Conservation (phyloP, 2,329 filamentous ascomycete genomes). For the Penicillium occitanis region DNA sequence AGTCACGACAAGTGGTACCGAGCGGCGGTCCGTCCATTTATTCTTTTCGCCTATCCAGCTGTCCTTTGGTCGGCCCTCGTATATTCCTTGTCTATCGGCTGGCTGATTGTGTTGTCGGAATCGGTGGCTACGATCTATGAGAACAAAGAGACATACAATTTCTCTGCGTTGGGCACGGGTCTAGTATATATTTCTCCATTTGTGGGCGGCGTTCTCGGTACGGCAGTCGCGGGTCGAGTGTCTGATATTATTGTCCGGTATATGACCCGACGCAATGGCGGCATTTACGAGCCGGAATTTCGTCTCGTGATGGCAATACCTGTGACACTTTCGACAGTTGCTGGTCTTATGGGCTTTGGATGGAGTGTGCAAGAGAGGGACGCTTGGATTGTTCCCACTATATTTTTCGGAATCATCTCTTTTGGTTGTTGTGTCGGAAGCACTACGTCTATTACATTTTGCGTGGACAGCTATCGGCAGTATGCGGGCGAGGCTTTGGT, state of each 20-base stretch:
- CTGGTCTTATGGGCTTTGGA: conserved; percentile 94
- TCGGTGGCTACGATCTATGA: conserved; percentile 79
- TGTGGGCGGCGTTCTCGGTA: conserved; percentile 83
- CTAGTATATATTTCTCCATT: conserved; percentile 90
- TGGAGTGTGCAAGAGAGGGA: conserved; percentile 78
- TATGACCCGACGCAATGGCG: conserved; percentile 84
- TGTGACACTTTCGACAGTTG: conserved; percentile 71
- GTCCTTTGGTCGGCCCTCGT: conserved; percentile 85
- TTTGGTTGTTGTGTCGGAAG: conserved; percentile 90
- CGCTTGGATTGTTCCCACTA: conserved; percentile 84
- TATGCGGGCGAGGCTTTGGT: conserved; percentile 94
- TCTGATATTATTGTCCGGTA: conserved; percentile 80
- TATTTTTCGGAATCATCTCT: conserved; percentile 89
- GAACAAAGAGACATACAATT: conserved; percentile 69
- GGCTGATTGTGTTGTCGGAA: conserved; percentile 93
- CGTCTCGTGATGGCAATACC: conserved; percentile 84
- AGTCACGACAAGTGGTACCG: conserved; percentile 75
- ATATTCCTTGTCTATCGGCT: conserved; percentile 85
- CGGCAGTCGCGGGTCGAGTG: conserved; percentile 82
- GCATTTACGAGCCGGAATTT: conserved; percentile 93
- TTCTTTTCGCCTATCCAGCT: conserved; percentile 82
- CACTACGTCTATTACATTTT: conserved; percentile 91
- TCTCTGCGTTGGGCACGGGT: conserved; percentile 75
- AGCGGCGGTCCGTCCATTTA: conserved; percentile 75
- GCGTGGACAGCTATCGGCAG: conserved; percentile 87